These are phyloP conservation scores for Arthrobotrys entomopaga DNA, from an alignment of 2,329 filamentous ascomycete genomes.

Conservation along the genomic window DNA sequence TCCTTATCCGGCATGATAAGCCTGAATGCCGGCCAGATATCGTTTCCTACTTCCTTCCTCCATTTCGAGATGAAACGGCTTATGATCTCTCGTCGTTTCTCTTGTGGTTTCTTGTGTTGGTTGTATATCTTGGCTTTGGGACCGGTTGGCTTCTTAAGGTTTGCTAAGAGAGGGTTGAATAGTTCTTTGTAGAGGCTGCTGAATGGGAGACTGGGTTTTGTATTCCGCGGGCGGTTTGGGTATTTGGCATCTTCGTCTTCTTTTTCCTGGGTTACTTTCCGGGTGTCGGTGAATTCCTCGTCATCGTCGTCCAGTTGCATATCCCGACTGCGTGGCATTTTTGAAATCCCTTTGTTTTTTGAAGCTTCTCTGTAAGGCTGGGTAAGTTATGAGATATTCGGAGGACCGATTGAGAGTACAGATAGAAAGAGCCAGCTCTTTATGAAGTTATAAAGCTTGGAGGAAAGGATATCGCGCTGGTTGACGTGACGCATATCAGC, in stretches of 20 bases:
- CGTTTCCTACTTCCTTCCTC: constrained; percentile 86
- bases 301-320: constrained; percentile 50
- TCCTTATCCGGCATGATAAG: constrained; percentile 90
- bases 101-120: constrained; percentile 69
- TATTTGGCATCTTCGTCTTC: constrained; percentile 68
- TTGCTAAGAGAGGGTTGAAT: constrained; percentile 83
- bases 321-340: constrained; percentile 47
- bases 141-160: constrained; percentile 76
- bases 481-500: constrained; percentile 29
- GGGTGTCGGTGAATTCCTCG: constrained; percentile 55
- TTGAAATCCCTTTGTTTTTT: neutral
- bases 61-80: constrained; percentile 86
- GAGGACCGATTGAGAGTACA: neutral
- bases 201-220: constrained; percentile 78
- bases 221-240: constrained; percentile 83
- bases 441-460: no score
- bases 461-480: constrained; percentile 11
- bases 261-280: constrained; percentile 49
- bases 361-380: no score
- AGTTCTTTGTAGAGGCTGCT: constrained; percentile 79
- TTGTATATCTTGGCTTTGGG: constrained; percentile 66
- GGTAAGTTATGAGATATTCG: neutral
- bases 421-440: constrained; percentile 12
- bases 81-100: constrained; percentile 82
- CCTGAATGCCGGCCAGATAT: constrained; percentile 91